phyloP scores from a whole-genome alignment of 1,139 yeast species.

The Diutina mesorugosa region DNA sequence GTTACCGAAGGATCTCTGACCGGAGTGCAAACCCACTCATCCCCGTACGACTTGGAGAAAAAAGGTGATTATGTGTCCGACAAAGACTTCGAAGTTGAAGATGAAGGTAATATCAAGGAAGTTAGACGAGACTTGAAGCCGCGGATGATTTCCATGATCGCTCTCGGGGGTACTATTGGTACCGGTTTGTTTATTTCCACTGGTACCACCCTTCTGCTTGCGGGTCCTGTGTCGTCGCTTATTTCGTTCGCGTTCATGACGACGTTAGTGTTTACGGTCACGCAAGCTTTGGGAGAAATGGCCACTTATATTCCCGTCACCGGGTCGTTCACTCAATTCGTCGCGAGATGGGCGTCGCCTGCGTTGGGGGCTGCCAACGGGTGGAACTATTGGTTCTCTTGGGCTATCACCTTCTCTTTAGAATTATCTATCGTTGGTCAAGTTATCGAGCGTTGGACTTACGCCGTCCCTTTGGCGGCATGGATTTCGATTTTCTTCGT shows the following conservation, averaged over 20 bases:
- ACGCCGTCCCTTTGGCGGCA: constrained; percentile 54
- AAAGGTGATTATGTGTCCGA: constrained; percentile 1
- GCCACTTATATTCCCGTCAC: constrained; percentile 48
- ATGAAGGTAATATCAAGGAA: not conserved
- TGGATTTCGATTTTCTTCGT: constrained; percentile 69
- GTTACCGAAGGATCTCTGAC: not conserved
- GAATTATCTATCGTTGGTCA: constrained; percentile 76
- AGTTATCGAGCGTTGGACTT: constrained; percentile 65
- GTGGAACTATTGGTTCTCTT: constrained; percentile 77
- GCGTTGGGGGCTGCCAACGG: constrained; percentile 74
- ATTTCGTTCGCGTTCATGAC: constrained; percentile 45
- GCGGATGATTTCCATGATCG: constrained; percentile 25
- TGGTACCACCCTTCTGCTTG: constrained; percentile 42
- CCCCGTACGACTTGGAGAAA: not conserved
- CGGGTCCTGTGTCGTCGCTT: constrained; percentile 55
- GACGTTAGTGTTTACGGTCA: constrained; percentile 37
- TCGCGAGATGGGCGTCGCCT: constrained; percentile 52
- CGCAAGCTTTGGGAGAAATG: constrained; percentile 53
- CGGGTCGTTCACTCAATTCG: constrained; percentile 25
- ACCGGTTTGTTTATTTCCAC: constrained; percentile 21
- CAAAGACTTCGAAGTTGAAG: not conserved
- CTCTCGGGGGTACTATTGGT: constrained; percentile 30
- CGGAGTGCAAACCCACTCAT: not conserved
- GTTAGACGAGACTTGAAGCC: constrained; percentile 8
- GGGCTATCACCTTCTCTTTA: constrained; percentile 77